Evolutionary conservation across 2,329 filamentous ascomycete genomes (phyloP), one percentile per base, ranked within the genome.

Genomic region (Macrophomina tecta): DNA sequence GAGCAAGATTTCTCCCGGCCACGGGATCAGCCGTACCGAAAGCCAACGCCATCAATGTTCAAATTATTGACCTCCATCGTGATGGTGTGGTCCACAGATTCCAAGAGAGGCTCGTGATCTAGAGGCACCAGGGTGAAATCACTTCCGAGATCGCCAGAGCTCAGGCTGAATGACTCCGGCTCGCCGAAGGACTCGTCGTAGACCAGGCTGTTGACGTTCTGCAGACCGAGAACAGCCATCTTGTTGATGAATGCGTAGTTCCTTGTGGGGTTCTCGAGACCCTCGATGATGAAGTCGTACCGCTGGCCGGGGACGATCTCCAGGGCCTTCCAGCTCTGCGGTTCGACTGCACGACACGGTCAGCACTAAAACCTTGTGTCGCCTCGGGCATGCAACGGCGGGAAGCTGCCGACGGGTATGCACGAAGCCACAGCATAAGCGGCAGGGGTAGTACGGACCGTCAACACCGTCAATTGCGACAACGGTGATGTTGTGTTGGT

Each of bases 91-190:
- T 90, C 87, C 0, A 91, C 89, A 7, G 88, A 80, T 1, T 84
- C 82, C 5, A 89, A 83, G 2, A 90, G 81, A 8, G 83, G 79
- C 76, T 87, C 80, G 53, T 86, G 85, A 73, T 96, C 92, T 64
- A 86, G 82, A 0, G 93, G 91, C 0, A 90, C 83, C 0, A 97
- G 84, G 0, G 79, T 83, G 69, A 91, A 87, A 74, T 97, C 93
- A 72, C 97, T 92, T 67, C 90, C 89, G 1, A 88, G 85, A 30
- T 89, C 79, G 56, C 92, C 88, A 12, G 86, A 84, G 52, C 89
- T 83, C 2, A 93, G 74, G 0, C 83, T 67, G 0, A 84, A 82
- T 0, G 91, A 81, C 0, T 81, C 73, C 5, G 82, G 83, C 53
- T 82, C 77, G 0, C 78, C 75, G 56, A 82, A 81, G 0, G 73